Evolutionary conservation across 495 filamentous ascomycete genomes (phyloP), one percentile per base, ranked within the genome.

Genomic region (Acidiella bohemica): DNA sequence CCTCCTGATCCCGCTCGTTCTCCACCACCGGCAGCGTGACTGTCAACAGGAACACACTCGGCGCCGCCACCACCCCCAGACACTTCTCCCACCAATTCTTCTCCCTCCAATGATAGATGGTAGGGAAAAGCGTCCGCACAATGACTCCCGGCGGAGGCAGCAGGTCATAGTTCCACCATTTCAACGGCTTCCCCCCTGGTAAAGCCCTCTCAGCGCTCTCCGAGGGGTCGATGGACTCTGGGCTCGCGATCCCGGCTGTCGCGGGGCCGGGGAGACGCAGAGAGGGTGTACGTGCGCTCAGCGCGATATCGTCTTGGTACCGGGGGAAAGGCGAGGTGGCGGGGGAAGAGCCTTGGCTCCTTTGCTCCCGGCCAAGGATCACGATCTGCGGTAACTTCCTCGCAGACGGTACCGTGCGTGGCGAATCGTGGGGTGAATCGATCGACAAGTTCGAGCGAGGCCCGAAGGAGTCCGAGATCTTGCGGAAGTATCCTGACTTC

Each of bases 1-100:
- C 59, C n/a, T 75, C 69, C 1, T 67, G 59, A 3, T 71, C 62
- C 22, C 68, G 67, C 9, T 71, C 64, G 7, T 68, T 59, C 27
- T 96, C 85, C 7, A 94, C 76, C 0, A 96, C 85, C 3, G 92
- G 92, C n/a, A 99, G 56, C 0, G 92, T 96, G 24, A 90, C 76
- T 0, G 86, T 86, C 9, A 99, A 68, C 4, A 94, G 65, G 38
- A 99, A 86, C 21, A 96, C 81, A 51, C 80, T 93, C 4, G 90
- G 85, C 2, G 83, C 79, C 4, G 86, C 83, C 39, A 90, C 64
- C 10, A 93, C 43, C 18, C 84, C 83, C 12, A 95, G 55, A 12
- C 80, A 49, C 44, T 81, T 86, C 44, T 82, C 86, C 73, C 75
- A 81, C 14, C 78, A 59, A 8, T 57, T 69, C 56, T 95, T 96